Evolutionary conservation across 768 basidiomycete species (phyloP), one percentile per base, ranked within the genome.

Genomic region (Russula foetens): DNA sequence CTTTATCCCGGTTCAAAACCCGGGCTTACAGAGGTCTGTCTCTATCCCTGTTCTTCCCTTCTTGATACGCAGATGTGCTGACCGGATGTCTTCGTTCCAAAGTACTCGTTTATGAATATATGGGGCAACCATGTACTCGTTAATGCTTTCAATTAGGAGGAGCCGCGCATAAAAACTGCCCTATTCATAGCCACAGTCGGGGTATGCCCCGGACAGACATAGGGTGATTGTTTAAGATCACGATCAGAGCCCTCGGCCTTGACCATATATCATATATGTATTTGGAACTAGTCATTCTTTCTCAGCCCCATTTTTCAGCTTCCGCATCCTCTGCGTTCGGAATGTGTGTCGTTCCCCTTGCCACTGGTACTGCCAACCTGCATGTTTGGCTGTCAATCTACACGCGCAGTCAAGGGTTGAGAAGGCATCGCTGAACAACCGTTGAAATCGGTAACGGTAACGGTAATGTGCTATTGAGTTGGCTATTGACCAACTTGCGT

Each of bases 1-100:
- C 69, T 75, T n/a, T 66, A 73, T 47, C 67, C 71, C 43, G 71
- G 72, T 31, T 71, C 64, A 49, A 68, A 67, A n/a, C 76, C 77
- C 2, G 74, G 71, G 19, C 66, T 80, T 26, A 66, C 73, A 29
- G 76, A 79, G 71, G 77, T 78, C 60, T 17, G 53, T 56, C 2
- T 7, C 11, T 52, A 5, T 2, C 23, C 49, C 0, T 38, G 21
- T 5, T 4, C 5, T 19, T 17, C 15, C 12, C 21, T 23, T 15
- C 6, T 6, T n/a, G 12, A 11, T 29, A 26, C 39, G 19, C 21
- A 26, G 17, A 41, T 9, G 33, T 41, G 33, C 31, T 4, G 17
- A 47, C 19, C 5, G 50, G 23, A 15, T 7, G 35, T 35, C 7
- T 21, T 15, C 2, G 17, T 59, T 59, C 4, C 12, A 31, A 33